These are phyloP conservation scores for Gossypium mustelinum DNA, from an alignment of 345 rosid species.

Conservation along the genomic window DNA sequence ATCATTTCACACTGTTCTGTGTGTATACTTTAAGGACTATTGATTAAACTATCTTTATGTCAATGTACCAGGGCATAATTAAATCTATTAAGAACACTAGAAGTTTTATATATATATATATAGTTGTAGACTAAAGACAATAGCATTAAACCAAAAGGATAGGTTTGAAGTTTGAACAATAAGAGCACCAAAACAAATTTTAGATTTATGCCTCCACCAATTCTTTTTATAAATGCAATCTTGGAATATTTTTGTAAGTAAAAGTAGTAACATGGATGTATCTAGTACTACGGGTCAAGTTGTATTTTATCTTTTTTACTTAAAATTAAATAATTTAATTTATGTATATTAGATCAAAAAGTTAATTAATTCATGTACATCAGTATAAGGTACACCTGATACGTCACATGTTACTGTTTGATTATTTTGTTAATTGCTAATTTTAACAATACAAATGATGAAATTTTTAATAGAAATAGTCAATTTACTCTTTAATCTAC, in stretches of 20 bases:
- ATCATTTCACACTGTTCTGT: background rate
- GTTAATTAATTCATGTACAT: too few relatives aligned
- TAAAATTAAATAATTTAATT: too few relatives aligned
- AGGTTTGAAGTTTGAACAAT: background rate
- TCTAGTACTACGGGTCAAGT: too few relatives aligned
- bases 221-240: background rate
- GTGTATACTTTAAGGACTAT: background rate
- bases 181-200: background rate
- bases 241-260: background rate
- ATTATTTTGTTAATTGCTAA: too few relatives aligned
- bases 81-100: background rate
- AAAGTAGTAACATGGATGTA: too few relatives aligned
- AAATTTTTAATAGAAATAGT: too few relatives aligned
- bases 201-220: too few relatives aligned
- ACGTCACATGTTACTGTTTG: too few relatives aligned
- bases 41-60: slow-evolving; percentile 1
- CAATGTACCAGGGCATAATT: background rate
- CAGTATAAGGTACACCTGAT: rapidly evolving
- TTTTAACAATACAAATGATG: too few relatives aligned
- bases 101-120: background rate
- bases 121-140: background rate
- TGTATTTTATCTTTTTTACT: too few relatives aligned
- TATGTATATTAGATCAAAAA: too few relatives aligned
- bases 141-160: background rate
- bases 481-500: too few relatives aligned